Percentiles rank a stretch among this genome's conserved stretches.
Conservation (phyloP, 305 asterid species). For the Plantago rigida region DNA sequence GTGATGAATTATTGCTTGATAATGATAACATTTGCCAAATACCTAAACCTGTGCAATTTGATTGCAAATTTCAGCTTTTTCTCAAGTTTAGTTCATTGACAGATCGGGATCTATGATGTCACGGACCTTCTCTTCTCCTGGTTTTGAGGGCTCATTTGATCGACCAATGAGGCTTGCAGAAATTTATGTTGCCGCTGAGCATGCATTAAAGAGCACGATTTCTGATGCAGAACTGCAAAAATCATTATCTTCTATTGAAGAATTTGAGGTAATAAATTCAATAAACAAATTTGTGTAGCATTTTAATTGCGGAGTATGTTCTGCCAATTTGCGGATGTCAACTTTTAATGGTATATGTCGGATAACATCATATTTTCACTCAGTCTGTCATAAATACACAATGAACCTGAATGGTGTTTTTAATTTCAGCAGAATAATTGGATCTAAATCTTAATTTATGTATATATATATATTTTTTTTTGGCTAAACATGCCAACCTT, state of each 20-base stretch:
- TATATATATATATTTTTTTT: background rate
- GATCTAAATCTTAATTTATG: background rate
- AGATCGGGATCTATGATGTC: constrained; percentile 68
- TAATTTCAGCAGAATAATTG: no score
- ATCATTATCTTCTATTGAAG: constrained; percentile 70
- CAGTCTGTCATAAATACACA: background rate
- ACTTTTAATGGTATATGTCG: background rate
- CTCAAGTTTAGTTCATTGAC: constrained; percentile 42
- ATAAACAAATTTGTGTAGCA: constrained; percentile 17
- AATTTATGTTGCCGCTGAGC: constrained; percentile 89
- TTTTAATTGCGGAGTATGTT: constrained; percentile 12
- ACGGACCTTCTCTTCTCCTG: constrained; percentile 81
- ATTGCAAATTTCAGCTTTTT: constrained; percentile 26
- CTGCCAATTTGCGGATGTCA: background rate
- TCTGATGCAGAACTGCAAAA: constrained; percentile 58
- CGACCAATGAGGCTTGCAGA: constrained; percentile 97
- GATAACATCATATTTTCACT: constrained; percentile 11
- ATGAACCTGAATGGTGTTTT: no score
- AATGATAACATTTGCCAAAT: no score
- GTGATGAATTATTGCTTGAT: no score
- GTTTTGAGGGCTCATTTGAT: constrained; percentile 68
- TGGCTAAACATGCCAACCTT: constrained; percentile 7
- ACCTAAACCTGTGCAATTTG: background rate
- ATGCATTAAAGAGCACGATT: constrained; percentile 68
- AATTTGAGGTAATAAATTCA: constrained; percentile 65